phyloP scores from a whole-genome alignment of 164 flowering plant genomes.

The Liquidambar formosana region DNA sequence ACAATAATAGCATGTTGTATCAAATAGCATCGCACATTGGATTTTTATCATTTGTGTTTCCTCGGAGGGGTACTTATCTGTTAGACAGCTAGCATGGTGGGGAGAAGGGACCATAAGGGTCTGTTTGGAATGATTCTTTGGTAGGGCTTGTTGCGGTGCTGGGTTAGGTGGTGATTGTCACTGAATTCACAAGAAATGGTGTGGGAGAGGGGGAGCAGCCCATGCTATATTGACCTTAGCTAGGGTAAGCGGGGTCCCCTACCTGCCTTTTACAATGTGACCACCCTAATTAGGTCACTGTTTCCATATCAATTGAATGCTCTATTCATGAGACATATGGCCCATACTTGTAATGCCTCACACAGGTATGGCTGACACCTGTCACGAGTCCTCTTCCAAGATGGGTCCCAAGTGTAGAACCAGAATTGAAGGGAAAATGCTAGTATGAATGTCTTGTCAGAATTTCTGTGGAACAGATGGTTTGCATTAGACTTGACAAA shows the following conservation, averaged over 20 bases:
- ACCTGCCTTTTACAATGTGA: not conserved
- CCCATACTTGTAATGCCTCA: conserved; percentile 18
- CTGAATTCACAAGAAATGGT: conserved; percentile 12
- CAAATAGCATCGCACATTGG: not conserved
- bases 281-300: not conserved
- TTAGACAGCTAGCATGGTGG: conserved; percentile 26
- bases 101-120: conserved; percentile 26
- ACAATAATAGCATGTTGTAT: not conserved
- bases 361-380: conserved; percentile 5
- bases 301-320: conserved; percentile 12
- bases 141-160: conserved; percentile 6
- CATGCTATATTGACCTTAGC: conserved; percentile 21
- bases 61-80: conserved; percentile 34
- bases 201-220: conserved; percentile 24
- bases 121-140: conserved; percentile 22
- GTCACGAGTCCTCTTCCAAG: not conserved
- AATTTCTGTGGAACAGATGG: too few relatives aligned
- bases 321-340: not conserved
- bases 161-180: conserved; percentile 20
- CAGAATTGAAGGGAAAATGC: too few relatives aligned
- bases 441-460: too few relatives aligned
- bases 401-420: too few relatives aligned
- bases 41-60: conserved; percentile 15
- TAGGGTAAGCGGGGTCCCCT: conserved; percentile 9
- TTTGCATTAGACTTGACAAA: too few relatives aligned